Conservation (phyloP, 2,329 filamentous ascomycete species). For the Daldinia sp. region DNA sequence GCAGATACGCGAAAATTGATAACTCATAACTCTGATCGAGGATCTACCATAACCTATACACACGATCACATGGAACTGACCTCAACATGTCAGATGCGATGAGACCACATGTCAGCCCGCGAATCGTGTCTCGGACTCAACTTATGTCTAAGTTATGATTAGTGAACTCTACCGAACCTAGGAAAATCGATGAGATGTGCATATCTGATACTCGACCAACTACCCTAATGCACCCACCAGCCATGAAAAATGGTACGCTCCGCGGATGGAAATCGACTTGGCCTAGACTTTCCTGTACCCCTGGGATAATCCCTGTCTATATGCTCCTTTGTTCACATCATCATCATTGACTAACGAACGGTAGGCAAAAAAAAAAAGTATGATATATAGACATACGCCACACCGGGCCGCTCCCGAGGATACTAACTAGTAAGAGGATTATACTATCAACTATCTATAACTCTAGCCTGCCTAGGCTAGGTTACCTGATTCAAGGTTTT, state of each 20-base stretch:
- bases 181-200: neutral
- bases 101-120: neutral
- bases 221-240: neutral
- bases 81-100: neutral
- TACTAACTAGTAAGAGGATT: neutral
- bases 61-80: neutral
- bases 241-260: neutral
- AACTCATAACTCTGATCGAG: conserved; percentile 1
- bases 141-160: neutral
- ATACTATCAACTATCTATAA: neutral
- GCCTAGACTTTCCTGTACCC: neutral
- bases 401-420: neutral
- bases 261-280: neutral
- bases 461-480: neutral
- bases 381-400: neutral
- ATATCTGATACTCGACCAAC: neutral
- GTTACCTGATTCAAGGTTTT: too few relatives aligned
- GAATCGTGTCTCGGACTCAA: neutral
- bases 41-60: conserved; percentile 1
- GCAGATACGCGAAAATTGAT: conserved; percentile 3
- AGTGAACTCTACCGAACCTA: neutral
- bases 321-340: neutral
- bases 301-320: neutral
- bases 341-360: neutral
- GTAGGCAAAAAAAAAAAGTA: neutral